These are phyloP conservation scores for Pinus albicaulis DNA, from an alignment of 75 land plant genomes.

Conservation along the genomic window DNA sequence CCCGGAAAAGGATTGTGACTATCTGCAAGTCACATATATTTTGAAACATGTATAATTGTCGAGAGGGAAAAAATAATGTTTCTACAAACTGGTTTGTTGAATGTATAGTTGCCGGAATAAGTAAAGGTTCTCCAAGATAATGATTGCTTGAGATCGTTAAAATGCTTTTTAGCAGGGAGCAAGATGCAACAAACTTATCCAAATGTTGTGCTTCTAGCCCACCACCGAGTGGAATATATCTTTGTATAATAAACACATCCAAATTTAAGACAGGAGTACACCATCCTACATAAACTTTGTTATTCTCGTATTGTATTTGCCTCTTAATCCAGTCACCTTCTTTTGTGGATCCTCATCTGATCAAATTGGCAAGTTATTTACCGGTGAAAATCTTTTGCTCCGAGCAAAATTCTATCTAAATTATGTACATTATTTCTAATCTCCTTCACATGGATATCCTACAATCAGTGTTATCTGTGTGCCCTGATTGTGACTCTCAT, in stretches of 20 bases:
- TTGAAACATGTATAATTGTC: background rate
- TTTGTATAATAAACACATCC: background rate
- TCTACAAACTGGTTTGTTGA: background rate
- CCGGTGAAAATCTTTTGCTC: background rate
- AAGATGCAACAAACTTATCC: background rate
- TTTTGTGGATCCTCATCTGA: background rate
- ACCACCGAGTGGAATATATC: background rate
- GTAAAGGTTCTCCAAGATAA: too few relatives aligned
- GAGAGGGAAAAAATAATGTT: background rate
- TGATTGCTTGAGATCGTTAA: background rate
- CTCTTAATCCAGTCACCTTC: background rate
- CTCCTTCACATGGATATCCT: background rate
- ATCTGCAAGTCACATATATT: background rate
- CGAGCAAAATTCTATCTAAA: background rate
- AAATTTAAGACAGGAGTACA: background rate
- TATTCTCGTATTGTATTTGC: background rate
- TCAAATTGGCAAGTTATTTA: background rate
- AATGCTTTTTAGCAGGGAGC: background rate
- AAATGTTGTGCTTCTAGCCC: background rate
- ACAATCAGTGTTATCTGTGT: background rate
- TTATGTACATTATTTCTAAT: background rate
- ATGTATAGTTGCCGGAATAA: background rate
- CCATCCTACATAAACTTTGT: background rate
- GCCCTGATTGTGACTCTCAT: background rate
- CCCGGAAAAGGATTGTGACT: background rate